Evolutionary conservation across 805 yeast species (phyloP).

Genomic region (Pichia occidentalis): DNA sequence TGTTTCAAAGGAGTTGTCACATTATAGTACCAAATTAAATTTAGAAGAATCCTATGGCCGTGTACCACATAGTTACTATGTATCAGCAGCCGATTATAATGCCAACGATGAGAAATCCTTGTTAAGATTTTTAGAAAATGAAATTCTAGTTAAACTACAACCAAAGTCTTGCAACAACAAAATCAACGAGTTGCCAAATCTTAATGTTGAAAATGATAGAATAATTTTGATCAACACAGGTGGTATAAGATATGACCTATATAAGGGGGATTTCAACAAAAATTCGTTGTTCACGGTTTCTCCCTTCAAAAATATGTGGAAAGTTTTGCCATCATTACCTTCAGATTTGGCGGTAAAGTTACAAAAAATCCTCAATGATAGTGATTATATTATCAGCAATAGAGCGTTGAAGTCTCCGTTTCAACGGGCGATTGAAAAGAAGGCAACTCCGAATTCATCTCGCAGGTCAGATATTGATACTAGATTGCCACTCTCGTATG

Average conservation of each 20-base stretch:
- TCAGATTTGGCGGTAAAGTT: slow-evolving; percentile 48
- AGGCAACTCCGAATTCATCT: too few relatives aligned
- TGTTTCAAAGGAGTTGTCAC: slow-evolving; percentile 38
- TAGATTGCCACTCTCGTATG: slow-evolving; percentile 37
- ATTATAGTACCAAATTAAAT: slow-evolving; percentile 39
- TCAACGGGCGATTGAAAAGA: slow-evolving; percentile 21
- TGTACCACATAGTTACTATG: slow-evolving; percentile 60
- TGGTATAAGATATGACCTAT: slow-evolving; percentile 78
- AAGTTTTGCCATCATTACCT: slow-evolving; percentile 52
- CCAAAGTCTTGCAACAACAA: slow-evolving; percentile 20
- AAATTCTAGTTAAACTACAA: slow-evolving; percentile 38
- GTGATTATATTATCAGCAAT: slow-evolving; percentile 32
- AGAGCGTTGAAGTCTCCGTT: slow-evolving; percentile 20
- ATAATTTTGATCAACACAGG: slow-evolving; percentile 78
- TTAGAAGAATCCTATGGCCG: slow-evolving; percentile 54
- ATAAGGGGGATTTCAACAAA: slow-evolving; percentile 73
- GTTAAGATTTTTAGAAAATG: slow-evolving; percentile 49
- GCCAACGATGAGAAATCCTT: slow-evolving; percentile 47
- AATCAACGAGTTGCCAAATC: slow-evolving; percentile 8
- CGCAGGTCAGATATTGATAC: not conserved
- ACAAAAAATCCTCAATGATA: slow-evolving; percentile 50
- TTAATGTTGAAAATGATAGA: slow-evolving; percentile 34
- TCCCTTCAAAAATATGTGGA: slow-evolving; percentile 83
- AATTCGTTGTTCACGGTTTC: slow-evolving; percentile 79
- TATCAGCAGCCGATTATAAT: slow-evolving; percentile 57